Base-by-base conservation (phyloP, 2,329 filamentous ascomycete species). In the Hypocreales sp. region DNA sequence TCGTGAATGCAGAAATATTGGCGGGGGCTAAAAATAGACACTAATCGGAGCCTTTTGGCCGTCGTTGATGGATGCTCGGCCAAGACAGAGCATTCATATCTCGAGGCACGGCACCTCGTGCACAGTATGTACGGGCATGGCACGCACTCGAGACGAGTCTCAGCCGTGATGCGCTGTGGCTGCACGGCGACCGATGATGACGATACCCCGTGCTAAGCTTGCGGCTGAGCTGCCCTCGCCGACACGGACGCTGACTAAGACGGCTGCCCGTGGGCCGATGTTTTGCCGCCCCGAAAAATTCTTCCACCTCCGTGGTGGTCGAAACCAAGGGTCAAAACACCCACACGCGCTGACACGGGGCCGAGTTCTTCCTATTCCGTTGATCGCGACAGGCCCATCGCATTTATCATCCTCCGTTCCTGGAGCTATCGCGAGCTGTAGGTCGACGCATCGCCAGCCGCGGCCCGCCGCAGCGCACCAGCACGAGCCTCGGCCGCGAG, bases 361-460 rank as follows among this genome's bases (percentile, higher is more conserved):
- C 47, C 47, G 53, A 56, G 55, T 59, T 59, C 55, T 59, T 59
- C 56, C 55, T 58, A 47, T 53, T 59, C 56, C 56, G 56, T 55
- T 47, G 43, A 48, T 39, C 42, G 38, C 35, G 41, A 41, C 41
- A 38, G 51, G 45, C 44, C 49, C 49, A 45, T 55, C 51, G 50
- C 52, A 55, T 55, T 55, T 55, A 55, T 51, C 50, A 50, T 52
- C 49, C 38, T 53, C 52, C 51, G 50, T 42, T 39, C 38, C 36
- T 35, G 38, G 35, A 42, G 41, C 40, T 38, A 40, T 34, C 30
- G n/a, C 34, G 37, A 43, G 40, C 35, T 50, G 48, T 53, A 50
- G 53, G 50, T 55, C 40, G 28, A 36, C 29, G 28, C 17, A 26
- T 36, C 32, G 21, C 25, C 31, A 29, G 26, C 20, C 20, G 18